Percentiles rank a stretch among this genome's conserved stretches.
phyloP scores from a whole-genome alignment of 805 yeast genomes.

The Metschnikowia baotianmanensis region DNA sequence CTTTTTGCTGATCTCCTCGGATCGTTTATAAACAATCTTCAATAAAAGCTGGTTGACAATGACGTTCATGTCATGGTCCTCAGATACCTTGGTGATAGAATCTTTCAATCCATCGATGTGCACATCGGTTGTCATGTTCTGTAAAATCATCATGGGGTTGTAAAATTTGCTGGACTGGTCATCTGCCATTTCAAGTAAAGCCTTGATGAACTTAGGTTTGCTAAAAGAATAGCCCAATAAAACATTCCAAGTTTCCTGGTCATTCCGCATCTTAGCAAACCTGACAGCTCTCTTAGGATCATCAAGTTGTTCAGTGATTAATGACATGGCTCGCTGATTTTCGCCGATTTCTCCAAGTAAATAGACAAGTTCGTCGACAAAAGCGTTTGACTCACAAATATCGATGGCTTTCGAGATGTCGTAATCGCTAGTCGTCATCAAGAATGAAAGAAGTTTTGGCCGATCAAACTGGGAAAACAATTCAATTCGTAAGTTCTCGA shows the following conservation, averaged over 20 bases:
- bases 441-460: slow-evolving; percentile 53
- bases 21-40: slow-evolving; percentile 31
- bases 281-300: slow-evolving; percentile 80
- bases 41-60: slow-evolving; percentile 54
- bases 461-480: slow-evolving; percentile 65
- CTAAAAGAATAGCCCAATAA: slow-evolving; percentile 67
- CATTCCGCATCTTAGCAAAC: slow-evolving; percentile 68
- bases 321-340: slow-evolving; percentile 65
- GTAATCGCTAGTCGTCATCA: slow-evolving; percentile 59
- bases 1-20: slow-evolving; percentile 26
- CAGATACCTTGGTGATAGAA: slow-evolving; percentile 59
- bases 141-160: slow-evolving; percentile 68
- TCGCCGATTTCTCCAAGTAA: slow-evolving; percentile 82
- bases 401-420: slow-evolving; percentile 68
- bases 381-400: slow-evolving; percentile 53
- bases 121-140: slow-evolving; percentile 58
- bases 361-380: slow-evolving; percentile 73
- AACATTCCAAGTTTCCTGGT: slow-evolving; percentile 77
- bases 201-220: slow-evolving; percentile 74
- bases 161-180: slow-evolving; percentile 41
- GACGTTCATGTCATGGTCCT: slow-evolving; percentile 55
- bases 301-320: slow-evolving; percentile 72
- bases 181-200: slow-evolving; percentile 67
- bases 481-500: slow-evolving; percentile 65
- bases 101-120: slow-evolving; percentile 63